Base-by-base conservation (phyloP, 257 asterid species). In the Fraxinus excelsior region DNA sequence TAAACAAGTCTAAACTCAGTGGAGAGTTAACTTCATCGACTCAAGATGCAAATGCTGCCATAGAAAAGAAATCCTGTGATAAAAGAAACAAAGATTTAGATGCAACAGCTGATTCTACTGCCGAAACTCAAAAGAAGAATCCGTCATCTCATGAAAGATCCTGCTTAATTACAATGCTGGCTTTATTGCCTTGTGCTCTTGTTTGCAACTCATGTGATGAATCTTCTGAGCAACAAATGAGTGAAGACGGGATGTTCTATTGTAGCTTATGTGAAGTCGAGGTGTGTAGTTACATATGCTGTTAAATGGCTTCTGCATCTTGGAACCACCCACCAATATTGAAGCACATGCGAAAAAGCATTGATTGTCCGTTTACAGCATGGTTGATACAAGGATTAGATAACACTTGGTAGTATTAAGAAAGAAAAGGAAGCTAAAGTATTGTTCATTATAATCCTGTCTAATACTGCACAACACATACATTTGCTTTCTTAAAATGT, bases 211-310 rank as follows among this genome's bases (percentile, higher is more conserved):
- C 92, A 10, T 85, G 84, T 6, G 90, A 85, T 70, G 91, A 91
- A 74, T 86, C 96, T 46, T 86, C 89, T 66, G 90, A 90, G 74
- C 93, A 89, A 73, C 97, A 88, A 37, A 76, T 73, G 79, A 90
- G 96, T 73, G 99, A 91, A 82, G 99, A 96, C 56, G 98, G 98
- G 86, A 93, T 96, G 99, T 96, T 93, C 86, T 96, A 91, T 86
- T 96, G 99, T 82, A 96, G 96, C 82, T 86, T 96, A 89, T 96
- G 99, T 76, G 98, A 96, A 89, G 97, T 91, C 16, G 99, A 96
- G 98, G 99, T 96, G 77, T 34, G 88, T 78, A 42, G 28, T 74
- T 73, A 42, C 75, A 14, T 46, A 42, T 29, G 25, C 70, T 21
- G 26, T 28, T 25, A 60, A 58, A 65, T 18, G 49, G 72, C 28